Evolutionary conservation across 495 filamentous ascomycete genomes (phyloP).

Genomic region (Xylaria bambusicola): DNA sequence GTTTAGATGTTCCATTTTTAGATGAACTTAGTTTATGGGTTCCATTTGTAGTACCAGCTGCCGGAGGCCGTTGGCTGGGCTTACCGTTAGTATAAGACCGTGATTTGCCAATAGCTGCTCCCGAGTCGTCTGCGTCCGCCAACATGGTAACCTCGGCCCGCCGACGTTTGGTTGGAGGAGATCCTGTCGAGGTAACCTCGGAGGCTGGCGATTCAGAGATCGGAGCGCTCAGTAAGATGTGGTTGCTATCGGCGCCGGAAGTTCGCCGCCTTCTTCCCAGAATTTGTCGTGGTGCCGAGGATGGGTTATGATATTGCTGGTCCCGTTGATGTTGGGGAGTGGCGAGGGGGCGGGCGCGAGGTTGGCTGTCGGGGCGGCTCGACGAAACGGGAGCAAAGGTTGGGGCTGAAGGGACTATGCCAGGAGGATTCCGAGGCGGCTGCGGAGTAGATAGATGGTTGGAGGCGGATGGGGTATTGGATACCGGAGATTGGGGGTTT

Average conservation of each 20-base stretch:
- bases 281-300: conserved; percentile 24
- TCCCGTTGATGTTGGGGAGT: conserved; percentile 21
- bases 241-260: conserved; percentile 23
- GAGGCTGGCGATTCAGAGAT: conserved; percentile 25
- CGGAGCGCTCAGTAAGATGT: conserved; percentile 21
- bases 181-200: conserved; percentile 3
- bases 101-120: conserved; percentile 30
- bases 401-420: conserved; percentile 40
- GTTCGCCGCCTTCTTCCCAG: conserved; percentile 29
- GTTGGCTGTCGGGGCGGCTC: conserved; percentile 18
- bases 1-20: conserved; percentile 43
- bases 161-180: conserved; percentile 29
- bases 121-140: conserved; percentile 25
- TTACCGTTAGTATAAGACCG: conserved; percentile 33
- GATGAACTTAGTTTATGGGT: conserved; percentile 34
- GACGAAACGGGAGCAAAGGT: conserved; percentile 24
- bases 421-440: conserved; percentile 35
- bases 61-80: conserved; percentile 18
- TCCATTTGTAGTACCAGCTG: conserved; percentile 35
- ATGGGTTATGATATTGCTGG: conserved; percentile 15
- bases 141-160: conserved; percentile 31
- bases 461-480: conserved; percentile 38
- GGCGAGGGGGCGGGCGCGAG: conserved; percentile 16
- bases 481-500: conserved; percentile 35
- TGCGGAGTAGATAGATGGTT: conserved; percentile 50